These are phyloP conservation scores for Apophysomyces sp. DNA, from an alignment of 371 early-diverging fungal genomes.

Conservation along the genomic window DNA sequence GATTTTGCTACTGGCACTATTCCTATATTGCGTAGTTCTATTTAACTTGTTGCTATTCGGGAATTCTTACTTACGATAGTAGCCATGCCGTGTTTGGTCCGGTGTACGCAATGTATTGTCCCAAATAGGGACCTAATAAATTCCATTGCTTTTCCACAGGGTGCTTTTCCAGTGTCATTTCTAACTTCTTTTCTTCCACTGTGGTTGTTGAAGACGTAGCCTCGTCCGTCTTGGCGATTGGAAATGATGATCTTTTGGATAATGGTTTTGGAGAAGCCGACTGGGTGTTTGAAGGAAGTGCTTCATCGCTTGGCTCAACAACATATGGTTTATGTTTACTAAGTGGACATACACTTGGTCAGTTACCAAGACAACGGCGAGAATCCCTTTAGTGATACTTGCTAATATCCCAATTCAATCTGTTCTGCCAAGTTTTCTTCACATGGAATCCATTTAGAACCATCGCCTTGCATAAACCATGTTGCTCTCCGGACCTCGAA, in stretches of 20 bases:
- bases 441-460: slow-evolving; percentile 73
- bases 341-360: background rate
- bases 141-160: slow-evolving; percentile 62
- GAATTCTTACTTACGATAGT: slow-evolving; percentile 47
- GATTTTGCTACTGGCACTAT: slow-evolving; percentile 60
- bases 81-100: slow-evolving; percentile 65
- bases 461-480: slow-evolving; percentile 75
- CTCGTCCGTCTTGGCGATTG: slow-evolving; percentile 13
- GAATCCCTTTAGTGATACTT: slow-evolving; percentile 11
- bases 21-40: slow-evolving; percentile 13
- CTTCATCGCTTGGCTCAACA: background rate
- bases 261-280: slow-evolving; percentile 20
- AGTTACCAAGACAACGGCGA: background rate
- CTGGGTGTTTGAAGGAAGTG: background rate
- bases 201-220: slow-evolving; percentile 15
- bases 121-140: slow-evolving; percentile 75
- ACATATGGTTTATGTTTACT: slow-evolving; percentile 9
- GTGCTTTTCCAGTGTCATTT: slow-evolving; percentile 27
- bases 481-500: slow-evolving; percentile 80
- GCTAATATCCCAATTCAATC: slow-evolving; percentile 81
- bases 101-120: slow-evolving; percentile 72
- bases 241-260: slow-evolving; percentile 11
- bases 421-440: slow-evolving; percentile 79
- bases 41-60: background rate
- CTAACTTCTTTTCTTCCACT: slow-evolving; percentile 37